phyloP scores from a whole-genome alignment of 192 early-diverging fungal genomes.

The Pilaira anomala region DNA sequence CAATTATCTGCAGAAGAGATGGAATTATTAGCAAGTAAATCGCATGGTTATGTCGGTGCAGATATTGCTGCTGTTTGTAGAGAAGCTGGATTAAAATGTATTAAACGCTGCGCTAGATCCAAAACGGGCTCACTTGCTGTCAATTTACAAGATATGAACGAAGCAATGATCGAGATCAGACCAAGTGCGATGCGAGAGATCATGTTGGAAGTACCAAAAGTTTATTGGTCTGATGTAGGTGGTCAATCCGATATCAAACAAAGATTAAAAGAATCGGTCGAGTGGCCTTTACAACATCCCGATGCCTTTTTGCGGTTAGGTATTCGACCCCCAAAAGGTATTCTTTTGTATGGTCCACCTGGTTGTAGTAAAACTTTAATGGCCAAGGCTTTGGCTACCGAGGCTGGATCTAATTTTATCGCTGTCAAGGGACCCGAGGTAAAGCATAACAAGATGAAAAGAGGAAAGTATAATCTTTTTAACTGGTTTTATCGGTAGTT shows the following conservation, averaged over 20 bases:
- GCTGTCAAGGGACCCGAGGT: constrained; percentile 98
- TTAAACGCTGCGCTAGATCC: constrained; percentile 52
- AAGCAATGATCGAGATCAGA: constrained; percentile 52
- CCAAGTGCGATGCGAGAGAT: constrained; percentile 90
- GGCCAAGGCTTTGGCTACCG: constrained; percentile 96
- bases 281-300: constrained; percentile 97
- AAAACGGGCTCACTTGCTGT: constrained; percentile 41
- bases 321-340: constrained; percentile 94
- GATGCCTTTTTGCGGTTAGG: constrained; percentile 85
- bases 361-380: constrained; percentile 98
- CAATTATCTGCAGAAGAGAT: constrained; percentile 58
- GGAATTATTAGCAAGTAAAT: constrained; percentile 51
- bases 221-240: constrained; percentile 91
- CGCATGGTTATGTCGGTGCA: constrained; percentile 98
- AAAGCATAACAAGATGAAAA: constrained; percentile 5
- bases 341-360: constrained; percentile 96
- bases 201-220: constrained; percentile 88
- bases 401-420: constrained; percentile 94
- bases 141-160: constrained; percentile 52
- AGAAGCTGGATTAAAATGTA: constrained; percentile 82
- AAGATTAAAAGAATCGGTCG: constrained; percentile 89
- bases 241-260: constrained; percentile 91
- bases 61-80: constrained; percentile 84
- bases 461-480: not conserved
- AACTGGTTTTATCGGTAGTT: constrained; percentile 48